Evolutionary conservation across 345 rosid species (phyloP).

Genomic region (Kernera saxatilis): DNA sequence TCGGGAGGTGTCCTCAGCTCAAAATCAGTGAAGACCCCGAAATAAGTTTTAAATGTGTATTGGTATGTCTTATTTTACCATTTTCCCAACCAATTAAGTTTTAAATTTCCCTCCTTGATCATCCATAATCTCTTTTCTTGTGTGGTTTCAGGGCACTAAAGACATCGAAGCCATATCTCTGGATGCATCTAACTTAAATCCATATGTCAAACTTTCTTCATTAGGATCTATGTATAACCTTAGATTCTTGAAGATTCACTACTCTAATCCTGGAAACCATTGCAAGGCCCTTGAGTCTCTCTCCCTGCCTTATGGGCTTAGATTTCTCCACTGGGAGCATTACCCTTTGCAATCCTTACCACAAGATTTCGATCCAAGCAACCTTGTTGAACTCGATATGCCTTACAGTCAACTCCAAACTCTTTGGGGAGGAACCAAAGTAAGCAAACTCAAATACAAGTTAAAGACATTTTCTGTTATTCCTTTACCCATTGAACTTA

Average conservation of each 20-base stretch:
- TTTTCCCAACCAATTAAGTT: too few relatives aligned
- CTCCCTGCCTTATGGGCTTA: constrained; percentile 2
- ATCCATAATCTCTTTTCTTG: not conserved
- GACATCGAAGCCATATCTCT: constrained; percentile 18
- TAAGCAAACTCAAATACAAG: not conserved
- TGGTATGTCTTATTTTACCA: not conserved
- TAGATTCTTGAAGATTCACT: constrained; percentile 3
- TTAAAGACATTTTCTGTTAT: not conserved
- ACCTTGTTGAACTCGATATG: constrained; percentile 21
- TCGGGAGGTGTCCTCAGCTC: not conserved
- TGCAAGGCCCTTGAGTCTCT: not conserved
- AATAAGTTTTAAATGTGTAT: not conserved
- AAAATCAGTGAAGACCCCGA: not conserved
- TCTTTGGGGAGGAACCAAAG: constrained; percentile 22
- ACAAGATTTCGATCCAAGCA: not conserved
- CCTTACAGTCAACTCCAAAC: constrained; percentile 5
- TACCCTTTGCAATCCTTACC: constrained; percentile 26
- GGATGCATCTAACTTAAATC: not conserved
- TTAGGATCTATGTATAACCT: constrained; percentile 9
- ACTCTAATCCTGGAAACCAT: not conserved
- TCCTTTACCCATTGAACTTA: not conserved
- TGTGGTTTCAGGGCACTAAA: constrained; percentile 16
- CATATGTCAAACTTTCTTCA: not conserved
- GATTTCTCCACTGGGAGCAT: constrained; percentile 14
- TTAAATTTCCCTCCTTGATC: not conserved